phyloP scores from a whole-genome alignment of 306 rosid species.

The Fragaria vesca region DNA sequence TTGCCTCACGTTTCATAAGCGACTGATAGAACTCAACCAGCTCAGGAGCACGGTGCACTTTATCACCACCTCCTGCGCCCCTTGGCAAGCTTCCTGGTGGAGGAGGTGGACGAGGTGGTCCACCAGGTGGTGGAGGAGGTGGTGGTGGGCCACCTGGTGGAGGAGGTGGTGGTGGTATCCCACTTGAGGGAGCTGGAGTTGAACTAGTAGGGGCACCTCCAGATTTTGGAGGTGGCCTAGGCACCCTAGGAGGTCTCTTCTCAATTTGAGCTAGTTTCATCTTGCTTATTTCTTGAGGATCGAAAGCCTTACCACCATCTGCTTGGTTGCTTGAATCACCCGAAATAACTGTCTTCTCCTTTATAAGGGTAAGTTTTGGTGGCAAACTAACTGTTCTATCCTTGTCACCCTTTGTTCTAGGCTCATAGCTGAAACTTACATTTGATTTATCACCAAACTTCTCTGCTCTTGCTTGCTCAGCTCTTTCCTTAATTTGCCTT shows the following conservation, averaged over 20 bases:
- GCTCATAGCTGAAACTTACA: constrained; percentile 30
- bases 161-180: constrained; percentile 58
- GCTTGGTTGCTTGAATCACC: constrained; percentile 52
- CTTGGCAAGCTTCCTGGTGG: constrained; percentile 78
- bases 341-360: constrained; percentile 65
- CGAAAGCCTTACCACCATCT: constrained; percentile 48
- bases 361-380: constrained; percentile 61
- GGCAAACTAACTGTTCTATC: constrained; percentile 57
- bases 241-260: constrained; percentile 83
- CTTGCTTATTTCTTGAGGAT: constrained; percentile 65
- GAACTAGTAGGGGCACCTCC: constrained; percentile 37
- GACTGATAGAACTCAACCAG: constrained; percentile 93
- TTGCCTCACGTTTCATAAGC: constrained; percentile 93
- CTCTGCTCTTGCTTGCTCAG: constrained; percentile 76
- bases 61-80: constrained; percentile 63
- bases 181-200: constrained; percentile 48
- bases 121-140: constrained; percentile 53
- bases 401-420: constrained; percentile 45
- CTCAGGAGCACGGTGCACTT: constrained; percentile 86
- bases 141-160: constrained; percentile 69
- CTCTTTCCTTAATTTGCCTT: constrained; percentile 74
- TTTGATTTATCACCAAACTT: constrained; percentile 64
- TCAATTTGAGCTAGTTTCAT: constrained; percentile 81
- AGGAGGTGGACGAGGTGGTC: constrained; percentile 92
- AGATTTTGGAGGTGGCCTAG: constrained; percentile 89